Evolutionary conservation across 768 basidiomycete species (phyloP).

Genomic region (Podaxis sp.): DNA sequence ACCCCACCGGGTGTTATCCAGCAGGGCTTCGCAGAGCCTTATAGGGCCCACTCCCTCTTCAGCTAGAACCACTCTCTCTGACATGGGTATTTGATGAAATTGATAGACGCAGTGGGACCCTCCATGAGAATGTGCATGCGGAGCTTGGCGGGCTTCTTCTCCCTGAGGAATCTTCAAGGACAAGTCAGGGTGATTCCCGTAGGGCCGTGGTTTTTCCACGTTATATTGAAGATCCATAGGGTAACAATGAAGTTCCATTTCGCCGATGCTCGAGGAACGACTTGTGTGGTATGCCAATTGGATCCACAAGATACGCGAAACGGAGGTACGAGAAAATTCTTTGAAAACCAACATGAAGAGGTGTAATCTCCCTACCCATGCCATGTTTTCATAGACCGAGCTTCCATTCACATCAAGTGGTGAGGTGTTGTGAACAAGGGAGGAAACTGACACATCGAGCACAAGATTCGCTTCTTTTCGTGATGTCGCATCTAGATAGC

Average conservation of each 20-base stretch:
- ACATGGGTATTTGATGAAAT: conserved; percentile 31
- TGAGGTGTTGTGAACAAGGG: conserved; percentile 3
- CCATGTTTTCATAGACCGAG: not conserved
- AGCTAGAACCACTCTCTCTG: conserved; percentile 20
- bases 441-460: not conserved
- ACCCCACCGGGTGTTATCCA: conserved; percentile 23
- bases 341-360: not conserved
- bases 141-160: conserved; percentile 1
- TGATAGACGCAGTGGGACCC: conserved; percentile 12
- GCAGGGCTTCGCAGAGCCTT: conserved; percentile 20
- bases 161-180: conserved; percentile 3
- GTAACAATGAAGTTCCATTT: not conserved
- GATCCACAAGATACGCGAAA: not conserved
- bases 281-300: not conserved
- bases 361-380: not conserved
- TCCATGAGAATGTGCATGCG: conserved; percentile 16
- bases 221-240: not conserved
- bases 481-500: conserved; percentile 10
- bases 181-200: not conserved
- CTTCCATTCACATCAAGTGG: conserved; percentile 17
- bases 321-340: not conserved
- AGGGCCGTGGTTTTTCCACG: conserved; percentile 12
- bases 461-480: not conserved
- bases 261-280: not conserved
- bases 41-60: conserved; percentile 18